Evolutionary conservation across 2,329 filamentous ascomycete species (phyloP).

Genomic region (Dothideomycetidae sp.): DNA sequence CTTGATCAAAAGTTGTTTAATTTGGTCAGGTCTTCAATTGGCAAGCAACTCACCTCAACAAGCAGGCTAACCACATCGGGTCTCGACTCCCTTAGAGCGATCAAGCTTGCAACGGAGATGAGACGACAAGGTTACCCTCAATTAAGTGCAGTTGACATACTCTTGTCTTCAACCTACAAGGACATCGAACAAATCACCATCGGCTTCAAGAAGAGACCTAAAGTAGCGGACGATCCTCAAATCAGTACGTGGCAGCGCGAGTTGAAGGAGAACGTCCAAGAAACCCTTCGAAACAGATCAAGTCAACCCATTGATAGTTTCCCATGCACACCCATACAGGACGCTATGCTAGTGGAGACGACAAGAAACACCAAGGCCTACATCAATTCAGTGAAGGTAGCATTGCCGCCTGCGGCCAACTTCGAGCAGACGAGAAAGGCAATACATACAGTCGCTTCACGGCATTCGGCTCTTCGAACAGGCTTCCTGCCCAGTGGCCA

Average conservation of each 20-base stretch:
- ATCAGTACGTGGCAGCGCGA: neutral
- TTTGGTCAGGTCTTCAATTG: constrained; percentile 12
- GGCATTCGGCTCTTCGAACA: constrained; percentile 56
- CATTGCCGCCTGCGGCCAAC: constrained; percentile 28
- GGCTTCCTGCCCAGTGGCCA: constrained; percentile 48
- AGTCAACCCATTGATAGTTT: constrained; percentile 21
- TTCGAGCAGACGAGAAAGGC: constrained; percentile 22
- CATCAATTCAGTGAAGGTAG: constrained; percentile 61
- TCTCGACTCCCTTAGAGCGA: constrained; percentile 52
- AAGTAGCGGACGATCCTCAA: neutral
- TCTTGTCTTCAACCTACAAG: constrained; percentile 40
- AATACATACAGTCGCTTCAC: constrained; percentile 35
- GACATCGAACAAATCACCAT: constrained; percentile 11
- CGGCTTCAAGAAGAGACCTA: neutral
- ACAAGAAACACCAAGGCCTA: constrained; percentile 46
- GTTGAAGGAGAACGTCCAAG: neutral
- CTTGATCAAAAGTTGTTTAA: constrained; percentile 23
- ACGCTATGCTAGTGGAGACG: constrained; percentile 69
- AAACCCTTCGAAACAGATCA: neutral
- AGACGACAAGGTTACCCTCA: constrained; percentile 39
- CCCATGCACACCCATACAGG: constrained; percentile 59
- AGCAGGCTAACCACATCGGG: constrained; percentile 41
- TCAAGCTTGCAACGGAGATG: constrained; percentile 50
- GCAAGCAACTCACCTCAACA: constrained; percentile 12
- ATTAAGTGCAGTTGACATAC: constrained; percentile 45